A percentile compares a stretch with the other conserved stretches of the same genome.
phyloP scores from a whole-genome alignment of 2,329 filamentous ascomycete genomes.

The Calonectria ilicicola region DNA sequence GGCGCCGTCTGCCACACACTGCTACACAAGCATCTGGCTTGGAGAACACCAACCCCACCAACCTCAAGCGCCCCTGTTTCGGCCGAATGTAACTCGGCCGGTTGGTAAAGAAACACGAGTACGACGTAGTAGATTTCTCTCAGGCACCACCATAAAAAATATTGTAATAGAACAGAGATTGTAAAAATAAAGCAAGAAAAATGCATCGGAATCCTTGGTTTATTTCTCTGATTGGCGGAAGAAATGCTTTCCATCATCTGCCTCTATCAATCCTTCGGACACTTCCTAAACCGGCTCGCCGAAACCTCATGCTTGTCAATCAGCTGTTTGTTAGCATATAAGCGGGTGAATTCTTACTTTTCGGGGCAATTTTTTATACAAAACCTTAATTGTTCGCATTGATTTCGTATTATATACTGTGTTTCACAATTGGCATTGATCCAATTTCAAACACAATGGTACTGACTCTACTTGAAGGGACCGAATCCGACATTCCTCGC shows the following conservation, averaged over 20 bases:
- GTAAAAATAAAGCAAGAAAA: neutral
- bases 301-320: neutral
- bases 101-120: neutral
- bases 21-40: neutral
- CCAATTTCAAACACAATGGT: slow-evolving; percentile 45
- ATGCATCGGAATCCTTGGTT: neutral
- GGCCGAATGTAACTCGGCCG: slow-evolving; percentile 23
- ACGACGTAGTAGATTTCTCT: neutral
- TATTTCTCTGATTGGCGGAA: neutral
- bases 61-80: slow-evolving; percentile 16
- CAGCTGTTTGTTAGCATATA: neutral
- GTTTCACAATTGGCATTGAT: neutral
- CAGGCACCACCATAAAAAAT: neutral
- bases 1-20: neutral
- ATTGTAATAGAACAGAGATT: neutral
- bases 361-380: neutral
- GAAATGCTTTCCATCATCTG: neutral
- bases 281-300: slow-evolving; percentile 39
- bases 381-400: neutral
- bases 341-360: neutral
- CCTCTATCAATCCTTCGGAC: neutral
- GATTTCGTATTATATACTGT: neutral
- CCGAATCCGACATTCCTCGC: slow-evolving; percentile 50
- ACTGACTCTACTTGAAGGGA: slow-evolving; percentile 50
- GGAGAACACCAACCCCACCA: neutral